A percentile compares a stretch with the other conserved stretches of the same genome.
These are phyloP conservation scores for Plectosphaerella cucumerina DNA, from an alignment of 2,329 filamentous ascomycete species.

Conservation along the genomic window DNA sequence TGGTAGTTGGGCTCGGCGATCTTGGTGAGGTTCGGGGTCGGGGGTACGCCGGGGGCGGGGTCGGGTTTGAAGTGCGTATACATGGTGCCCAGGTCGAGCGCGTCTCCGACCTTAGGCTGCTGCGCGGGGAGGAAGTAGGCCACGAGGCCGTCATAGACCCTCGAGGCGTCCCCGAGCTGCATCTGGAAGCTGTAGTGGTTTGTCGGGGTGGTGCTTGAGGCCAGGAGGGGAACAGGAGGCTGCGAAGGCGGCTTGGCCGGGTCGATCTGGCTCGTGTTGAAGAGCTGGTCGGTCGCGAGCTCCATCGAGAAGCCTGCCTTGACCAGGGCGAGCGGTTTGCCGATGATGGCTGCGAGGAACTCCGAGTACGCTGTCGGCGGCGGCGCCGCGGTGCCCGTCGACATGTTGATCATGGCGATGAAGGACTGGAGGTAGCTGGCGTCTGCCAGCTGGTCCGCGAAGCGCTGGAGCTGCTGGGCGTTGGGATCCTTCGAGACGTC, in stretches of 20 bases:
- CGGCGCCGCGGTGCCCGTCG: constrained; percentile 17
- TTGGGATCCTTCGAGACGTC: constrained; percentile 3
- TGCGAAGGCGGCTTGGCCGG: not conserved
- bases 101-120: constrained; percentile 3
- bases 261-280: not conserved
- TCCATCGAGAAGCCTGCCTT: constrained; percentile 35
- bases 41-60: no score
- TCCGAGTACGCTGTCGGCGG: constrained; percentile 30
- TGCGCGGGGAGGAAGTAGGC: constrained; percentile 26
- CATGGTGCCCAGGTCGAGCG: constrained; percentile 7
- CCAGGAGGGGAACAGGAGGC: not conserved
- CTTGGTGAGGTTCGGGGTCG: not conserved
- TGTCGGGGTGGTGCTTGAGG: not conserved
- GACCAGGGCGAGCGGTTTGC: constrained; percentile 35
- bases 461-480: constrained; percentile 21
- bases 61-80: constrained; percentile 20
- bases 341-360: constrained; percentile 29
- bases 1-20: constrained; percentile 18
- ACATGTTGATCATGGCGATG: constrained; percentile 28
- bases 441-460: constrained; percentile 18
- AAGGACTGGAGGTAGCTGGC: constrained; percentile 24
- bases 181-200: constrained; percentile 28
- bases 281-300: constrained; percentile 20
- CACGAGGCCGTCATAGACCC: constrained; percentile 31
- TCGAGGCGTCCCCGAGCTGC: constrained; percentile 28